Base-by-base conservation (phyloP, 306 rosid species). In the Pueraria montana region DNA sequence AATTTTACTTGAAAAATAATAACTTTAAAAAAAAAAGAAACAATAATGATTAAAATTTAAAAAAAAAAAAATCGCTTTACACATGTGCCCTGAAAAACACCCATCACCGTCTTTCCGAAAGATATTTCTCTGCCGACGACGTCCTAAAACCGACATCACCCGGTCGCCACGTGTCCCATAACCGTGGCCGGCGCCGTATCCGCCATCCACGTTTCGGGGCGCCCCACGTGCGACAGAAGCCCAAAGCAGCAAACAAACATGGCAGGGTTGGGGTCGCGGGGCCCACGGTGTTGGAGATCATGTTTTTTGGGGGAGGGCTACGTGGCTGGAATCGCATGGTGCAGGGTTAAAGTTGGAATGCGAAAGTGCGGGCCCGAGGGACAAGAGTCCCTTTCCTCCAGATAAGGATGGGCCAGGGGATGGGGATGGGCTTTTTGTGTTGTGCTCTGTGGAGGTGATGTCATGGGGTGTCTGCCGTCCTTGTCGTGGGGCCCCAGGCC, bases 41-140 rank as follows among this genome's bases (percentile, higher is more conserved):
- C 0, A 2, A 52, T 0, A 17, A 52, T 50, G 17, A 50, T 50
- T 16, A 2, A 14, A 14, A 4, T 16, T 17, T 16, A 14, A 17
- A n/a, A 50, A 1, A 52, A 52, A 5, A 52, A 52, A 0, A 52
- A 17, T 52, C 3, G 20, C 2, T 27, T 5, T 61, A 11, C 11
- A 61, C 67, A 61, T 26, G 67, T 27, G 50, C 10, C 32, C 50
- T 10, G 16, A 14, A 14, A 67, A n/a, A 42, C 53, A n/a, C 1
- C 34, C 53, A 68, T 68, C 53, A 59, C 59, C 23, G 23, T 24
- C 40, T 34, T 34, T 52, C 18, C 0, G 11, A 53, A 69, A 64
- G 85, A 85, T 78, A 80, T 77, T 81, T 85, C 11, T n/a, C 62
- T 42, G 73, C 77, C 82, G 77, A 87, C 79, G 74, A 73, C n/a